Evolutionary conservation across 2,329 filamentous ascomycete species (phyloP).

Genomic region (Lasiodiplodia sp.): DNA sequence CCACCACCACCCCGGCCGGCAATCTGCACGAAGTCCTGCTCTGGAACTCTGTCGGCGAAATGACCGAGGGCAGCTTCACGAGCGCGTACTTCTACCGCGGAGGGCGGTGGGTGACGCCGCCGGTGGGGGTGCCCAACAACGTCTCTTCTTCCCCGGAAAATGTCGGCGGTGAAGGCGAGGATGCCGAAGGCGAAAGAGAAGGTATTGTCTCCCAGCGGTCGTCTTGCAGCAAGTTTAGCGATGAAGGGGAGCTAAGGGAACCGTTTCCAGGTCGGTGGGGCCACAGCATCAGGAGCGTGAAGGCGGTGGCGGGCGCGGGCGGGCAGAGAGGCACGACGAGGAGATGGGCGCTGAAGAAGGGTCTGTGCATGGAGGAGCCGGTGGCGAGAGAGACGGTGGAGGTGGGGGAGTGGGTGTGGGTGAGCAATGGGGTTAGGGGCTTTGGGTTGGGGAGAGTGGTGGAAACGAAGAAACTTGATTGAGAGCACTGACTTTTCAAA

Average conservation of each 20-base stretch:
- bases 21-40: constrained; percentile 72
- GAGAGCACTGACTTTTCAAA: not conserved
- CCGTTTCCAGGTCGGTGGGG: constrained; percentile 50
- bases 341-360: constrained; percentile 78
- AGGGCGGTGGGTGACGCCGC: constrained; percentile 81
- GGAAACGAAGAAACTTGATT: constrained; percentile 30
- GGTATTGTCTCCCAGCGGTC: not conserved
- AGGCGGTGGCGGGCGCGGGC: constrained; percentile 70
- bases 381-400: constrained; percentile 67
- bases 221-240: constrained; percentile 28
- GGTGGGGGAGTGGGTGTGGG: constrained; percentile 81
- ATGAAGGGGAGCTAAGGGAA: constrained; percentile 45
- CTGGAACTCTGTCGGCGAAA: constrained; percentile 66
- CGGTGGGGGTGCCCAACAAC: constrained; percentile 43
- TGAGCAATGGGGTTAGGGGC: constrained; percentile 87
- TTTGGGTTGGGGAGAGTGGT: constrained; percentile 60
- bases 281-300: constrained; percentile 45
- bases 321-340: constrained; percentile 85
- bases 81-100: constrained; percentile 81
- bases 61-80: constrained; percentile 88
- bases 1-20: constrained; percentile 42
- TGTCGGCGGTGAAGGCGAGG: not conserved
- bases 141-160: not conserved
- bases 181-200: not conserved
- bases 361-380: constrained; percentile 70